Base-by-base conservation (phyloP, 192 early-diverging fungal species). In the Pilaira anomala region DNA sequence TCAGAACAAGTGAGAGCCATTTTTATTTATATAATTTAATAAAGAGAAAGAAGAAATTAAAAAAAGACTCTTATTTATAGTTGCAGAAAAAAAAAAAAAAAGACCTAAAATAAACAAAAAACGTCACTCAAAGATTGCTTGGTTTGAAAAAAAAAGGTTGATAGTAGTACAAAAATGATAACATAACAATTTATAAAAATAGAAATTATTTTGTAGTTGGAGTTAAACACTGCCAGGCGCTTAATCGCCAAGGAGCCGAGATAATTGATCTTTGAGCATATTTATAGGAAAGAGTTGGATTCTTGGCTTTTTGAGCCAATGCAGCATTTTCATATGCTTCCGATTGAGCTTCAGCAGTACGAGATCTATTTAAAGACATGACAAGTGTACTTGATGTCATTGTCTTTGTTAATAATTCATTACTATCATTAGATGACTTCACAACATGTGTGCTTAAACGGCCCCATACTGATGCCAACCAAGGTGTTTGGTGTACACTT, bases 211-310 rank as follows among this genome's bases (percentile, higher is more conserved):
- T 14, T 46, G 9, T 16, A 16, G 4, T 46, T 21, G 18, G 55
- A 1, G 66, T 75, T 18, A 82, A 65, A 7, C 71, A 60, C 21
- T 68, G 68, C 80, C 80, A 82, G 25, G 67, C 73, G n/a, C 62
- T 41, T 19, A 57, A 46, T 30, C 66, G 48, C 80, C 78, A 82
- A 30, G 80, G 80, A 1, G 80, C 80, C 33, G 76, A 66, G 68
- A 75, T 66, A 7, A 78, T 58, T 18, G 75, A 73, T 8, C 73
- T 48, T 33, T 82, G 80, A 3, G 78, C 73, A 25, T 72, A 46
- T 3, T 39, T 33, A 1, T 24, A 28, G 21, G 6, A 6, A 2
- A 7, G n/a, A 63, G 39, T 24, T 46, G 49, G 18, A 39, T 57
- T 18, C 22, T 22, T n/a, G 62, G 71, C 61, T 48, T 28, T 52